Percentiles rank a stretch among this genome's conserved stretches.
Conservation (phyloP, 2,329 filamentous ascomycete genomes). For the Myriangium duriaei region DNA sequence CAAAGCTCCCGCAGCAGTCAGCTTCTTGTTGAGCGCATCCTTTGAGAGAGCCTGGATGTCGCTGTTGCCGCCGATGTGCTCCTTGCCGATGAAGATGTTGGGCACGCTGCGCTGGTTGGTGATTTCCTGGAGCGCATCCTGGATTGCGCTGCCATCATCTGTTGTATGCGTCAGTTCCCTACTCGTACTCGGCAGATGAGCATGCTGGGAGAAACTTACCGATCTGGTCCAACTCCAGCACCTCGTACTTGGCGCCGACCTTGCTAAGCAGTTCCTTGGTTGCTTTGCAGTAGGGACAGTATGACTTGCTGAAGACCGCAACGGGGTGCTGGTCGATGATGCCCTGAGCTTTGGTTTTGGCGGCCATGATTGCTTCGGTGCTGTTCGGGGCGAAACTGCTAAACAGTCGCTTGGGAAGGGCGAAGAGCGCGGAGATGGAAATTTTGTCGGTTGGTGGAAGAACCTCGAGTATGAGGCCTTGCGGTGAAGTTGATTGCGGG, state of each 20-base stretch:
- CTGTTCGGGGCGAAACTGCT: slow-evolving; percentile 55
- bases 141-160: slow-evolving; percentile 76
- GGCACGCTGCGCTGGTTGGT: slow-evolving; percentile 80
- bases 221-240: slow-evolving; percentile 74
- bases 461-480: not conserved
- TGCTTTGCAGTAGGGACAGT: slow-evolving; percentile 82
- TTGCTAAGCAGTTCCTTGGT: slow-evolving; percentile 64
- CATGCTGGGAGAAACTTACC: slow-evolving; percentile 42
- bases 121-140: slow-evolving; percentile 69
- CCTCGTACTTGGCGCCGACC: slow-evolving; percentile 57
- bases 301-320: slow-evolving; percentile 93
- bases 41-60: slow-evolving; percentile 51
- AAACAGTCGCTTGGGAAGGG: slow-evolving; percentile 35
- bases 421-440: slow-evolving; percentile 14
- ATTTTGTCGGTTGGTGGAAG: not conserved
- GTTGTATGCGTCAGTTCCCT: slow-evolving; percentile 2
- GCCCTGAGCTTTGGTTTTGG: slow-evolving; percentile 68
- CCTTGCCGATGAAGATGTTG: slow-evolving; percentile 82
- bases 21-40: slow-evolving; percentile 13
- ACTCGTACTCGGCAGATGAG: not conserved
- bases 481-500: not conserved
- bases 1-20: slow-evolving; percentile 10
- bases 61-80: slow-evolving; percentile 95
- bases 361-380: slow-evolving; percentile 64
- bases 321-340: slow-evolving; percentile 86